A percentile compares a stretch with the other conserved stretches of the same genome.
Conservation (phyloP, 2,329 filamentous ascomycete genomes). For the Colletotrichum lini region DNA sequence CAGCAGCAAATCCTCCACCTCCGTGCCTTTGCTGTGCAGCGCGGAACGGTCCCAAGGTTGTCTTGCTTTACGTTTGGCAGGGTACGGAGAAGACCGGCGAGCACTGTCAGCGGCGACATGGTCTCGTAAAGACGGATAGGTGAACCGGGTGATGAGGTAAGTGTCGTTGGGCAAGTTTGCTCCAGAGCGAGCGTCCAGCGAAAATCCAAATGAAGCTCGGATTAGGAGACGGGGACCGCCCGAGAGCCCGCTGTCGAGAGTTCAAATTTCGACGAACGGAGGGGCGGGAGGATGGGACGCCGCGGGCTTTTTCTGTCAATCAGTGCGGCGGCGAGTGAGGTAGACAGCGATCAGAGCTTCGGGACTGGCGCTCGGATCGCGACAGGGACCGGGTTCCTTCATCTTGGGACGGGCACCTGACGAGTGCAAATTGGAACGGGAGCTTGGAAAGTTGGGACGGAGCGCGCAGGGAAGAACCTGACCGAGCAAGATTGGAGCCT, state of each 20-base stretch:
- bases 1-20: background rate
- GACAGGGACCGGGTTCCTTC: background rate
- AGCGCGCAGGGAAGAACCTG: background rate
- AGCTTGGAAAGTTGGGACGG: background rate
- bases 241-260: constrained; percentile 12
- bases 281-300: background rate
- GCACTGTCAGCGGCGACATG: background rate
- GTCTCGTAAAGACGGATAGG: background rate
- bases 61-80: background rate
- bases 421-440: background rate
- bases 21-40: constrained; percentile 7
- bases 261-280: background rate
- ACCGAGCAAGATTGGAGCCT: background rate
- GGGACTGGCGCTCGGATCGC: constrained; percentile 33
- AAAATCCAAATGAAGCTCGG: background rate
- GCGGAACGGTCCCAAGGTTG: background rate
- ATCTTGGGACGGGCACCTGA: background rate
- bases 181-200: background rate
- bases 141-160: background rate
- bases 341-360: constrained; percentile 36
- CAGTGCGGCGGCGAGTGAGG: constrained; percentile 6
- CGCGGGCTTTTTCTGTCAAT: constrained; percentile 6
- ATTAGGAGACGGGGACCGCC: constrained; percentile 21
- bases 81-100: background rate
- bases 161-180: background rate